Conservation (phyloP, 768 basidiomycete species). For the Pleurotus giganteus region DNA sequence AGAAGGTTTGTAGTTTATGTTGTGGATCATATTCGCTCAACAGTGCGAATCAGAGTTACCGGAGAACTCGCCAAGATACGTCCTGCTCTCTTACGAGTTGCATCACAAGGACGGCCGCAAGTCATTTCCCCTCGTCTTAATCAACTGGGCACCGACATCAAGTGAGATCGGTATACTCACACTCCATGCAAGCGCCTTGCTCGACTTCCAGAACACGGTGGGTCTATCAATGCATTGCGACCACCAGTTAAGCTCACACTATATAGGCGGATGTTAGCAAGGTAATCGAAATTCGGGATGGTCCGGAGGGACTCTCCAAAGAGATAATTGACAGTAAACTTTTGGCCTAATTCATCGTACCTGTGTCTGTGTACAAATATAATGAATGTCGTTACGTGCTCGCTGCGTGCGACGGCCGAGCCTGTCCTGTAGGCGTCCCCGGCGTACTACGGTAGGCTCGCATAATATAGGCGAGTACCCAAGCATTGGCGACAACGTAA, state of each 20-base stretch:
- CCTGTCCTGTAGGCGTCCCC: background rate
- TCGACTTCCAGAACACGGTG: slow-evolving; percentile 79
- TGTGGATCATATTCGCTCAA: background rate
- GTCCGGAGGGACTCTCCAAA: slow-evolving; percentile 77
- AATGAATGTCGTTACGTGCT: slow-evolving; percentile 57
- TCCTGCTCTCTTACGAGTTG: slow-evolving; percentile 81
- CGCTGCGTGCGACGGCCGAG: slow-evolving; percentile 20
- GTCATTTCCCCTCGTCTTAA: slow-evolving; percentile 79
- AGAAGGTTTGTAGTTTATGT: slow-evolving; percentile 58
- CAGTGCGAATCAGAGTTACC: slow-evolving; percentile 64
- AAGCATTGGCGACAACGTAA: slow-evolving; percentile 75
- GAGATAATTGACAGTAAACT: slow-evolving; percentile 66
- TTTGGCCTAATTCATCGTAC: slow-evolving; percentile 17
- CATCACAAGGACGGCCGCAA: slow-evolving; percentile 78
- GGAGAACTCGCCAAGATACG: slow-evolving; percentile 83
- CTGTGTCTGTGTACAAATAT: background rate
- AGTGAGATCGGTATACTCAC: slow-evolving; percentile 77
- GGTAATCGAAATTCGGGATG: slow-evolving; percentile 80
- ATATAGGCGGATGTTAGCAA: slow-evolving; percentile 72
- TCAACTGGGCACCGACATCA: slow-evolving; percentile 85
- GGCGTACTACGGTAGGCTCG: slow-evolving; percentile 30
- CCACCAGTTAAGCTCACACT: background rate
- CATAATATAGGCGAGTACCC: slow-evolving; percentile 74
- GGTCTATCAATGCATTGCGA: slow-evolving; percentile 22
- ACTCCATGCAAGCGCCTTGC: slow-evolving; percentile 78